Evolutionary conservation across 106 monocot species (phyloP).

Genomic region (Triglochin maritima): DNA sequence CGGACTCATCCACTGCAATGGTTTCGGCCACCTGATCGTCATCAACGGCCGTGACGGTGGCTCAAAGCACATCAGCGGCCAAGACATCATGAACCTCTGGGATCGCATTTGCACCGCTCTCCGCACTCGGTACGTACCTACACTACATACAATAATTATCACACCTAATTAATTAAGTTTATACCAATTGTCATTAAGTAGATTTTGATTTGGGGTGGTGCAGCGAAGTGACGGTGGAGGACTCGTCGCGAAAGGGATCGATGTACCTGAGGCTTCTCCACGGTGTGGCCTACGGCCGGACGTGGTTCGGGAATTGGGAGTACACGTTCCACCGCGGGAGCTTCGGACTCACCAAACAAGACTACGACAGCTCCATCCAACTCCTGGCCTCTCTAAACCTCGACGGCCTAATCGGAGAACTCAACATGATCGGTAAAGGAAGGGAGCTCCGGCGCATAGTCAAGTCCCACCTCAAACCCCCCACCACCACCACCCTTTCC

Average conservation of each 20-base stretch:
- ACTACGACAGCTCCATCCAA: constrained; percentile 29
- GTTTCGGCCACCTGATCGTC: constrained; percentile 78
- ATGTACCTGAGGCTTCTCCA: constrained; percentile 63
- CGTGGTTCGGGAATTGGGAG: constrained; percentile 89
- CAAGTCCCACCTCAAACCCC: constrained; percentile 11
- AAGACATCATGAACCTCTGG: constrained; percentile 85
- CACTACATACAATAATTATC: background rate
- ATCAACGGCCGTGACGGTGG: constrained; percentile 85
- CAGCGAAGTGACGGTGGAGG: constrained; percentile 73
- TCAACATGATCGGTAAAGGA: constrained; percentile 6
- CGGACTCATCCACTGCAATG: constrained; percentile 91
- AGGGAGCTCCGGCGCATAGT: constrained; percentile 27
- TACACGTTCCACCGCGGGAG: constrained; percentile 62
- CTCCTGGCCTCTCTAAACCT: constrained; percentile 39
- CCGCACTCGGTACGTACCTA: constrained; percentile 45
- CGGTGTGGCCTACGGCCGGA: constrained; percentile 44
- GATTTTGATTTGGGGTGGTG: background rate
- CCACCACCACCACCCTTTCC: constrained; percentile 21
- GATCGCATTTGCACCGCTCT: constrained; percentile 73
- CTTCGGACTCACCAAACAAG: constrained; percentile 39
- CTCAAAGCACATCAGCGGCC: constrained; percentile 48
- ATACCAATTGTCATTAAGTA: background rate
- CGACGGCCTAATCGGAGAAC: constrained; percentile 27
- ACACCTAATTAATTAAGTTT: background rate
- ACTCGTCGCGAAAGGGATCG: constrained; percentile 36